Percentiles rank a stretch among this genome's conserved stretches.
Conservation (phyloP, 2,329 filamentous ascomycete genomes). For the Penicillium sp. region DNA sequence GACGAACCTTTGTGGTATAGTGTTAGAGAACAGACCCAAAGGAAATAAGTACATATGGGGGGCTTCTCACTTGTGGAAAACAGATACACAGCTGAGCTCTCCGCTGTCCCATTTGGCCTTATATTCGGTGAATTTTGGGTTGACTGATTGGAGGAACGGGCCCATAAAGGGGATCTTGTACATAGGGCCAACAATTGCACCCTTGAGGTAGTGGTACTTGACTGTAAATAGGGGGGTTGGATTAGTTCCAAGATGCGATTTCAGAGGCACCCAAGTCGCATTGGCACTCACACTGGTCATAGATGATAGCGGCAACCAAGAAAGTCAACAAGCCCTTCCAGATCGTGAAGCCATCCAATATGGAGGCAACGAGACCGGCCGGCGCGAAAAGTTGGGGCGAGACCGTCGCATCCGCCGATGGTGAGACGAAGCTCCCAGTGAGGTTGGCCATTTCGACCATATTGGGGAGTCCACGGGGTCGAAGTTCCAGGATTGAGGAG, state of each 20-base stretch:
- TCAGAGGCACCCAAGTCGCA: background rate
- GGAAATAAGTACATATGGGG: background rate
- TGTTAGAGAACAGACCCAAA: constrained; percentile 2
- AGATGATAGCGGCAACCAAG: constrained; percentile 68
- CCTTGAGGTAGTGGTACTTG: constrained; percentile 72
- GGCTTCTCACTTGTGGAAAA: constrained; percentile 87
- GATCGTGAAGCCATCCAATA: constrained; percentile 58
- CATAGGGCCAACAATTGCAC: constrained; percentile 68
- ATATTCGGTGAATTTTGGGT: constrained; percentile 90
- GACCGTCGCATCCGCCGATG: constrained; percentile 61
- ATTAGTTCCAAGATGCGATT: constrained; percentile 12
- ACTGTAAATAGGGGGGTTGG: constrained; percentile 47
- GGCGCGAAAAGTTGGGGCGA: constrained; percentile 51
- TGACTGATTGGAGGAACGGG: constrained; percentile 88
- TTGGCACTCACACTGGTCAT: constrained; percentile 77
- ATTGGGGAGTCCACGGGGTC: background rate
- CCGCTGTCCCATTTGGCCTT: constrained; percentile 89
- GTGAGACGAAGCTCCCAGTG: constrained; percentile 68
- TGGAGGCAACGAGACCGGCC: constrained; percentile 51
- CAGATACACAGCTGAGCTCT: constrained; percentile 90
- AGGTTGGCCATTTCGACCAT: constrained; percentile 43
- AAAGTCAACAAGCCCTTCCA: constrained; percentile 69
- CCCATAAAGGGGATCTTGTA: constrained; percentile 86
- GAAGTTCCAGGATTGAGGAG: background rate
- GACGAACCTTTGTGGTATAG: constrained; percentile 69